phyloP scores from a whole-genome alignment of 208 protist species.

The Porcisia deanei region DNA sequence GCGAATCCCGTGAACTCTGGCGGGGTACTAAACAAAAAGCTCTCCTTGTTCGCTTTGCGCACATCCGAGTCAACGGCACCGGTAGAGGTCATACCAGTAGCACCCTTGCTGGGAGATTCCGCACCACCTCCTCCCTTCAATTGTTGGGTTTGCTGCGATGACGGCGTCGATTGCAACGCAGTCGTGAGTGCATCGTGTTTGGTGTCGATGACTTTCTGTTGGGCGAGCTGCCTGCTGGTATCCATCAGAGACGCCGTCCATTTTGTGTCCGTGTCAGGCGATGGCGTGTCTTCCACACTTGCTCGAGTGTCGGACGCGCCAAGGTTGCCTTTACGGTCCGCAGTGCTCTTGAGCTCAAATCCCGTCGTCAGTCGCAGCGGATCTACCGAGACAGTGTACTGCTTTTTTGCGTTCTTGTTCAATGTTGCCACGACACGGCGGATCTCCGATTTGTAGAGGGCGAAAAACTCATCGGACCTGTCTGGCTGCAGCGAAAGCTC shows the following conservation, averaged over 20 bases:
- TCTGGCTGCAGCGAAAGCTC: constrained; percentile 75
- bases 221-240: constrained; percentile 27
- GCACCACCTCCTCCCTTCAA: background rate
- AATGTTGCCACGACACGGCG: constrained; percentile 60
- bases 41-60: constrained; percentile 34
- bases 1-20: constrained; percentile 77
- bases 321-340: background rate
- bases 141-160: constrained; percentile 18
- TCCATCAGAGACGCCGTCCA: constrained; percentile 31
- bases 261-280: constrained; percentile 8
- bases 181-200: constrained; percentile 8
- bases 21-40: constrained; percentile 69
- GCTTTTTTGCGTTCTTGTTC: constrained; percentile 44
- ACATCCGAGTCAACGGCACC: constrained; percentile 30
- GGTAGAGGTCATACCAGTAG: constrained; percentile 2
- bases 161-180: constrained; percentile 22
- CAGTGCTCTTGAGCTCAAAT: constrained; percentile 38
- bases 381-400: constrained; percentile 74
- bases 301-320: background rate
- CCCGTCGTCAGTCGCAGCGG: constrained; percentile 46
- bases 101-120: background rate
- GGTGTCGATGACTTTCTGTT: constrained; percentile 28
- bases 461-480: constrained; percentile 60
- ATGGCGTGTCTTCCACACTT: background rate
- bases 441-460: constrained; percentile 68